Evolutionary conservation across 768 basidiomycete species (phyloP).

Genomic region (Boletus reticuloceps): DNA sequence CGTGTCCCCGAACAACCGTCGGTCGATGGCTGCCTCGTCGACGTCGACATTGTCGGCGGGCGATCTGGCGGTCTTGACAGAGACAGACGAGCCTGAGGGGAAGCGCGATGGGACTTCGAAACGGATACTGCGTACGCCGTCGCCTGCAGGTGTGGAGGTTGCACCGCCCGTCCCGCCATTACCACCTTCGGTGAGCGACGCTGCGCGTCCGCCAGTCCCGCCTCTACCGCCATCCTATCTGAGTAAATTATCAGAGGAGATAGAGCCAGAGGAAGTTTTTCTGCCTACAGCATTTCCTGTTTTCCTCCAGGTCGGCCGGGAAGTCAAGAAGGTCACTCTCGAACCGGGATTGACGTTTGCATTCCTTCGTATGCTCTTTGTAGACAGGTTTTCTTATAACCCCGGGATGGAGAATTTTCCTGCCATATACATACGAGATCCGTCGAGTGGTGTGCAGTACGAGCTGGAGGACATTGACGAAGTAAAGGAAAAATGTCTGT

Average conservation of each 20-base stretch:
- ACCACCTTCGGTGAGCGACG: conserved; percentile 47
- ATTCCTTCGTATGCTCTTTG: conserved; percentile 81
- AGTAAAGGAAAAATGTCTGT: conserved; percentile 80
- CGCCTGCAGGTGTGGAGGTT: conserved; percentile 19
- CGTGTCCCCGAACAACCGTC: conserved; percentile 59
- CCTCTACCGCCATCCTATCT: conserved; percentile 1
- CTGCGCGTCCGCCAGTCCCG: conserved; percentile 15
- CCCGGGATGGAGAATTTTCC: conserved; percentile 93
- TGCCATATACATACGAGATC: conserved; percentile 93
- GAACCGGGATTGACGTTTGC: conserved; percentile 66
- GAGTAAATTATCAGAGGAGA: conserved; percentile 18
- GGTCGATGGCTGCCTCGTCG: conserved; percentile 62
- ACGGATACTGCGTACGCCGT: conserved; percentile 38
- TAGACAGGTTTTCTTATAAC: conserved; percentile 93
- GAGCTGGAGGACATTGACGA: conserved; percentile 95
- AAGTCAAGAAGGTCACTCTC: conserved; percentile 83
- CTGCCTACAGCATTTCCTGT: conserved; percentile 50
- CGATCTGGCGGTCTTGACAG: conserved; percentile 72
- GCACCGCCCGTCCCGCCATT: conserved; percentile 45
- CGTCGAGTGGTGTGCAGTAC: conserved; percentile 88
- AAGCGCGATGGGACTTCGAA: conserved; percentile 15
- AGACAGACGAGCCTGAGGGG: conserved; percentile 53
- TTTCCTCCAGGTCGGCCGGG: conserved; percentile 86
- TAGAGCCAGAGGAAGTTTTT: conserved; percentile 19
- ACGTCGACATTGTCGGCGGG: conserved; percentile 53